Evolutionary conservation across 768 basidiomycete genomes (phyloP).

Genomic region (Tubosaeta sp.): DNA sequence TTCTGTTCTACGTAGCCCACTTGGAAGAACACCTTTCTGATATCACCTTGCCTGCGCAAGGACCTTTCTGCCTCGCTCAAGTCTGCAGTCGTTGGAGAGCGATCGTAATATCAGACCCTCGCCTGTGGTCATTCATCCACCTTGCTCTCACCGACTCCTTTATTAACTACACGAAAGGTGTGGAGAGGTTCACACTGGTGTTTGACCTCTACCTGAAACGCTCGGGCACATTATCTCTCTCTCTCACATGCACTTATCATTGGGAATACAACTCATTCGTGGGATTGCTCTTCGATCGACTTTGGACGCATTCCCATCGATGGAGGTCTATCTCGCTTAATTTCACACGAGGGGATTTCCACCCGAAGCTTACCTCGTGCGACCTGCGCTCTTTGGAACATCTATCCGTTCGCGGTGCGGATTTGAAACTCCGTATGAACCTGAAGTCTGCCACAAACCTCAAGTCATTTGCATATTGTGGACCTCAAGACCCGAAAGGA

Average conservation of each 20-base stretch:
- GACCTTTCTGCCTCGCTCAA: slow-evolving; percentile 4
- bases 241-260: slow-evolving; percentile 13
- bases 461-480: slow-evolving; percentile 10
- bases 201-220: slow-evolving; percentile 9
- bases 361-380: slow-evolving; percentile 8
- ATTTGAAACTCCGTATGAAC: not conserved
- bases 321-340: slow-evolving; percentile 13
- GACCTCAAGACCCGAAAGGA: not conserved
- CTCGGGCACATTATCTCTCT: slow-evolving; percentile 10
- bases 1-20: not conserved
- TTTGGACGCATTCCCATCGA: slow-evolving; percentile 9
- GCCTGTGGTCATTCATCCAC: slow-evolving; percentile 2
- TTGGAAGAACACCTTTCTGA: not conserved
- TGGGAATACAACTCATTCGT: slow-evolving; percentile 3
- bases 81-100: slow-evolving; percentile 20
- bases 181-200: not conserved
- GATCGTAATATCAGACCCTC: not conserved
- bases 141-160: slow-evolving; percentile 6
- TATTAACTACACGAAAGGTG: not conserved
- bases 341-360: slow-evolving; percentile 2
- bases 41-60: not conserved
- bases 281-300: slow-evolving; percentile 6
- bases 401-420: not conserved
- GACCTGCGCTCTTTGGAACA: slow-evolving; percentile 10
- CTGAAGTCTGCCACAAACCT: slow-evolving; percentile 7